Percentiles rank a stretch among this genome's conserved stretches.
Conservation (phyloP, 2,329 filamentous ascomycete genomes). For the Pseudocercospora cruenta region DNA sequence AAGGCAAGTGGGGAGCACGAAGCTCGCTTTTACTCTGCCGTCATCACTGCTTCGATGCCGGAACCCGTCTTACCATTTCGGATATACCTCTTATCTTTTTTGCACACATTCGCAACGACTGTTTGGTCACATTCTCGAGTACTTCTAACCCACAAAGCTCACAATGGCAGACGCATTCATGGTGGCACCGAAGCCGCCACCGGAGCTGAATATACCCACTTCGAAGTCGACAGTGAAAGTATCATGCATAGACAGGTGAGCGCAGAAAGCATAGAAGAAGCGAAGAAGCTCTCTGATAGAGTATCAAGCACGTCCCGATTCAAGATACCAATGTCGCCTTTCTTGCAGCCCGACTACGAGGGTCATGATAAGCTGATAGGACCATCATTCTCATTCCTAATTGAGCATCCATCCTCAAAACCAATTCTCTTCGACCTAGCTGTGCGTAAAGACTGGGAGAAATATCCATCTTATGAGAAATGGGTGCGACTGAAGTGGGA, state of each 20-base stretch:
- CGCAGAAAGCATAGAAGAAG: neutral
- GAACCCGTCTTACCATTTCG: neutral
- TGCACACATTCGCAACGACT: neutral
- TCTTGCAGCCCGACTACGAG: conserved; percentile 46
- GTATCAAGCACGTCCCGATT: conserved; percentile 39
- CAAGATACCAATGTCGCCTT: conserved; percentile 34
- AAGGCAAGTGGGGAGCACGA: conserved; percentile 1
- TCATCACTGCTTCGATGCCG: conserved; percentile 6
- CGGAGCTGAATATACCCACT: conserved; percentile 39
- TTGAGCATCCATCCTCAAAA: conserved; percentile 50
- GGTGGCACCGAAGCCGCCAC: conserved; percentile 35
- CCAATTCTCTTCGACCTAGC: conserved; percentile 54
- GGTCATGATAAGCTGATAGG: conserved; percentile 43
- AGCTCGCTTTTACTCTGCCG: conserved; percentile 1
- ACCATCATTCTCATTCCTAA: conserved; percentile 53
- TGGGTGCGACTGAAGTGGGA: conserved; percentile 37
- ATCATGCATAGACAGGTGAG: conserved; percentile 42
- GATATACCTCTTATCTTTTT: neutral
- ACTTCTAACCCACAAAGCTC: neutral
- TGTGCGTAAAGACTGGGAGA: conserved; percentile 51
- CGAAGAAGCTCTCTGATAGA: neutral
- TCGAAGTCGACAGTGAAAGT: conserved; percentile 40
- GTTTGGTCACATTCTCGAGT: neutral
- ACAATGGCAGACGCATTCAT: conserved; percentile 27
- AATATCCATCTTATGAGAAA: conserved; percentile 42